Conservation (phyloP, 306 rosid species). For the Pyrus communis region DNA sequence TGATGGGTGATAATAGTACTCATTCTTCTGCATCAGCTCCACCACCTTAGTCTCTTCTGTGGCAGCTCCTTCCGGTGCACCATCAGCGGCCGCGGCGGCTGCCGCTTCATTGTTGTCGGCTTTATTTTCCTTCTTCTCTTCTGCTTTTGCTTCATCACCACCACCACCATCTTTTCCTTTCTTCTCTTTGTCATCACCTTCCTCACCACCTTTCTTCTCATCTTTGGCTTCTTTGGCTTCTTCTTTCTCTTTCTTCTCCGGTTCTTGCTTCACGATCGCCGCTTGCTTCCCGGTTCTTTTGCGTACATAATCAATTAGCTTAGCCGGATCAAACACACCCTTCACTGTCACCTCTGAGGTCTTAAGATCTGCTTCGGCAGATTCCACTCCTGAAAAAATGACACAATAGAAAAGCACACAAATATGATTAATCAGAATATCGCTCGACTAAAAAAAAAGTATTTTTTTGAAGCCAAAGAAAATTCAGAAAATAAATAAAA, state of each 20-base stretch:
- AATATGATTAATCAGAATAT: not conserved
- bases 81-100: not conserved
- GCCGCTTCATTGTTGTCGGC: not conserved
- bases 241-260: constrained; percentile 40
- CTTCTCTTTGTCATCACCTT: constrained; percentile 16
- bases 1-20: constrained; percentile 39
- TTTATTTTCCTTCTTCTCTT: constrained; percentile 6
- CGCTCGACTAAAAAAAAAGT: not conserved
- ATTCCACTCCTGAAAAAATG: constrained; percentile 56
- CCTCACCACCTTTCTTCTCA: constrained; percentile 15
- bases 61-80: not conserved
- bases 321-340: constrained; percentile 56
- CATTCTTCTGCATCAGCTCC: constrained; percentile 47
- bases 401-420: not conserved
- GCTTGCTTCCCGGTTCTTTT: constrained; percentile 75
- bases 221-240: constrained; percentile 11
- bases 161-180: constrained; percentile 21
- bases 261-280: constrained; percentile 57
- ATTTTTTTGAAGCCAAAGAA: too few species aligned
- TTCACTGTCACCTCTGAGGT: constrained; percentile 69
- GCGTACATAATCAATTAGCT: constrained; percentile 54
- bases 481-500: not conserved
- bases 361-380: constrained; percentile 79
- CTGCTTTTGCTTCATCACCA: constrained; percentile 4
- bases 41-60: constrained; percentile 31